These are phyloP conservation scores for Cicer yamashitae DNA, from an alignment of 306 rosid genomes.

Conservation along the genomic window DNA sequence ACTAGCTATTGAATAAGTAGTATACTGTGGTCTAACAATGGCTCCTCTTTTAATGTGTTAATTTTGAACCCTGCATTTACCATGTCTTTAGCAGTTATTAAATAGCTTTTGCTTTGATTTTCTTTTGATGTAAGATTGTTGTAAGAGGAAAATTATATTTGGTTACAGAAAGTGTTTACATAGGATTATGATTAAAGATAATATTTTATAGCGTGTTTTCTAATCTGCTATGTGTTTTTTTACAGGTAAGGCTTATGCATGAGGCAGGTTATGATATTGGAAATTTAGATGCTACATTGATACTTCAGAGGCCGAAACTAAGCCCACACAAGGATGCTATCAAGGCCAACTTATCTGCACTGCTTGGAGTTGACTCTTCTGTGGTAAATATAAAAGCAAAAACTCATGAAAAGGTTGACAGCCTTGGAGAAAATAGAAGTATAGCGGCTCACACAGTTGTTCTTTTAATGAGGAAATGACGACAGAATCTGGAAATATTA, in stretches of 20 bases:
- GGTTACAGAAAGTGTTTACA: slow-evolving; percentile 14
- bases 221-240: slow-evolving; percentile 22
- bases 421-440: slow-evolving; percentile 96
- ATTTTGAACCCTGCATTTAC: neutral
- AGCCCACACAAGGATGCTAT: slow-evolving; percentile 96
- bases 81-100: neutral
- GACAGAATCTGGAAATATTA: slow-evolving; percentile 16
- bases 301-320: slow-evolving; percentile 91
- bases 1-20: slow-evolving; percentile 12
- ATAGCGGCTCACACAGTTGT: slow-evolving; percentile 97
- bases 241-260: slow-evolving; percentile 89
- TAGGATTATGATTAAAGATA: slow-evolving; percentile 32
- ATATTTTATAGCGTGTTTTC: slow-evolving; percentile 24
- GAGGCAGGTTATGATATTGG: slow-evolving; percentile 94
- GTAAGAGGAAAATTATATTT: neutral
- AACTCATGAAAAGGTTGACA: slow-evolving; percentile 97
- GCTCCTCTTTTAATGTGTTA: slow-evolving; percentile 14
- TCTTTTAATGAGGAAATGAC: slow-evolving; percentile 85
- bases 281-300: slow-evolving; percentile 89
- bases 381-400: slow-evolving; percentile 93
- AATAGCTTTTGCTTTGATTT: slow-evolving; percentile 13
- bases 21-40: slow-evolving; percentile 12
- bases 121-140: slow-evolving; percentile 24
- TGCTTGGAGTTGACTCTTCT: slow-evolving; percentile 86
- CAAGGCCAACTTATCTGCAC: slow-evolving; percentile 80